Evolutionary conservation across 2,329 filamentous ascomycete genomes (phyloP).

Genomic region (Chrysoporthe puriensis): DNA sequence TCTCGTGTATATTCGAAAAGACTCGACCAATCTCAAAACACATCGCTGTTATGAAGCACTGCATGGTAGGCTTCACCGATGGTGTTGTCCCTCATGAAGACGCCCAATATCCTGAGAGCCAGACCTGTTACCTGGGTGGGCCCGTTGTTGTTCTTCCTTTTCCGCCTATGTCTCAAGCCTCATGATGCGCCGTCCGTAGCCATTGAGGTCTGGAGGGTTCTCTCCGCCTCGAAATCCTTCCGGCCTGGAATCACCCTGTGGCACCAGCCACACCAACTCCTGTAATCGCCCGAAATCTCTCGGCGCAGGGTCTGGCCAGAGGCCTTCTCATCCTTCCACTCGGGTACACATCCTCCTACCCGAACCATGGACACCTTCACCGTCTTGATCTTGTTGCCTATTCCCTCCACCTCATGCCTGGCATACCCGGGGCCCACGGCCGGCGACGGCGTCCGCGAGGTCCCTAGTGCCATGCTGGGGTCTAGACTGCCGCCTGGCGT

Average conservation of each 20-base stretch:
- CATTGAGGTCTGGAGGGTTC: conserved; percentile 10
- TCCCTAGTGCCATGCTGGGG: conserved; percentile 30
- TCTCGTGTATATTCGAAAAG: conserved; percentile 18
- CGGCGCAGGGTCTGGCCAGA: conserved; percentile 67
- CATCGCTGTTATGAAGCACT: neutral
- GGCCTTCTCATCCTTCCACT: conserved; percentile 78
- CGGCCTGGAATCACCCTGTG: conserved; percentile 70
- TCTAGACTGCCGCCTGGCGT: conserved; percentile 37
- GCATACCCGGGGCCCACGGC: conserved; percentile 73
- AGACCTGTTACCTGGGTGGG: neutral
- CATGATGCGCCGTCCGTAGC: neutral
- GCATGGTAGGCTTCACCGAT: neutral
- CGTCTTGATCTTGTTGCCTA: conserved; percentile 85
- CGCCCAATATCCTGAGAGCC: conserved; percentile 1
- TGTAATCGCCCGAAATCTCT: conserved; percentile 68
- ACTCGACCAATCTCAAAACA: conserved; percentile 13
- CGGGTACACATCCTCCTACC: conserved; percentile 82
- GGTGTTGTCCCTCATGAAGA: too few relatives aligned
- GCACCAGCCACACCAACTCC: conserved; percentile 96
- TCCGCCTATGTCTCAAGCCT: neutral
- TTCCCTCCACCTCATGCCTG: conserved; percentile 87
- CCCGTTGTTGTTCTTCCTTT: neutral
- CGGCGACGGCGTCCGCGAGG: conserved; percentile 49
- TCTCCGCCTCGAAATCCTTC: conserved; percentile 44
- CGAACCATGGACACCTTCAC: conserved; percentile 82